Evolutionary conservation across 345 rosid species (phyloP).

Genomic region (Gynandropsis gynandra): DNA sequence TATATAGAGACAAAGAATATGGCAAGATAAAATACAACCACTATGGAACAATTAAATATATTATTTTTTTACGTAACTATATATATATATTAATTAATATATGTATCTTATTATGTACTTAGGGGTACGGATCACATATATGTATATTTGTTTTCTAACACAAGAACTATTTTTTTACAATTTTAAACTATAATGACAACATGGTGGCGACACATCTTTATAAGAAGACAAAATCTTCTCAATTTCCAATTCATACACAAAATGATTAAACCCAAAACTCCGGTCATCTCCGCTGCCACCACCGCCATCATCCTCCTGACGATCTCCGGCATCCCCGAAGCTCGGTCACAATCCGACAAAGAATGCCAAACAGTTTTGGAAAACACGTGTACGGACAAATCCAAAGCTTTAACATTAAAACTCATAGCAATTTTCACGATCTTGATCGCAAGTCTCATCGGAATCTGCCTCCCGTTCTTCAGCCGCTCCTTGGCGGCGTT

Average conservation of each 20-base stretch:
- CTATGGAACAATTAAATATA: too few species aligned
- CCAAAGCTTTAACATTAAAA: slow-evolving; percentile 29
- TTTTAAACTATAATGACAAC: too few species aligned
- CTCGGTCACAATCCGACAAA: slow-evolving; percentile 16
- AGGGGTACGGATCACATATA: too few species aligned
- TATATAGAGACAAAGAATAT: too few species aligned
- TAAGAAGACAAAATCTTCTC: too few species aligned
- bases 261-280: slow-evolving; percentile 5
- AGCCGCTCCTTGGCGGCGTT: slow-evolving; percentile 34
- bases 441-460: slow-evolving; percentile 39
- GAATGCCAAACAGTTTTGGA: slow-evolving; percentile 16
- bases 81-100: too few species aligned
- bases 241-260: background rate
- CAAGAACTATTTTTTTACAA: too few species aligned
- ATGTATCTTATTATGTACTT: too few species aligned
- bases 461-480: slow-evolving; percentile 42
- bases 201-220: too few species aligned
- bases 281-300: background rate
- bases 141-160: too few species aligned
- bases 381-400: slow-evolving; percentile 30
- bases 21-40: too few species aligned
- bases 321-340: slow-evolving; percentile 17
- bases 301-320: slow-evolving; percentile 16
- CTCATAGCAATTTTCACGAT: slow-evolving; percentile 37
- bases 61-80: too few species aligned